Evolutionary conservation across 768 basidiomycete genomes (phyloP).

Genomic region (Tricholoma sp.): DNA sequence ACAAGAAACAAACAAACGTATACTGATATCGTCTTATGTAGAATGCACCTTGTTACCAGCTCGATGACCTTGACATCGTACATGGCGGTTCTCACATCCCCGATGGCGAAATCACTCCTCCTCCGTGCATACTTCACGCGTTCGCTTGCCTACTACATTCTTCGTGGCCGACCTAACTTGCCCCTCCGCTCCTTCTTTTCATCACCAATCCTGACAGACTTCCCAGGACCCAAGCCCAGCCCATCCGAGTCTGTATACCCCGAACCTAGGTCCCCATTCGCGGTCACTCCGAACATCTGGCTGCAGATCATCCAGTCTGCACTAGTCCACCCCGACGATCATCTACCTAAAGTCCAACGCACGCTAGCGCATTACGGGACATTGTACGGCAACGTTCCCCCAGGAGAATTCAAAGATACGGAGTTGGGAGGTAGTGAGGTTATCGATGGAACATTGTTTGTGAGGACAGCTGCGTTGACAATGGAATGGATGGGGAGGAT

Average conservation of each 20-base stretch:
- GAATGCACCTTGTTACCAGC: too few species aligned
- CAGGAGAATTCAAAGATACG: constrained; percentile 22
- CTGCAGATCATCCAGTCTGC: constrained; percentile 48
- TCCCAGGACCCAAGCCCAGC: constrained; percentile 11
- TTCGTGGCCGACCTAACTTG: too few species aligned
- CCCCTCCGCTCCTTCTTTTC: too few species aligned
- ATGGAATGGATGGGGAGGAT: constrained; percentile 21
- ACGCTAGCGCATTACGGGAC: constrained; percentile 27
- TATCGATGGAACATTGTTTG: constrained; percentile 54
- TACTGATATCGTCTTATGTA: too few species aligned
- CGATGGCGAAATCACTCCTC: constrained; percentile 39
- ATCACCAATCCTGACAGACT: constrained; percentile 20
- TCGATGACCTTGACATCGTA: too few species aligned
- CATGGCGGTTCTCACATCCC: too few species aligned
- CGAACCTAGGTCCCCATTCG: constrained; percentile 11
- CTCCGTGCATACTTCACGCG: background rate
- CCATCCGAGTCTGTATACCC: constrained; percentile 7
- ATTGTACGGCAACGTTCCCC: constrained; percentile 27
- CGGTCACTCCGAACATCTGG: constrained; percentile 48
- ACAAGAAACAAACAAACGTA: too few species aligned
- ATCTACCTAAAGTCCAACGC: constrained; percentile 34
- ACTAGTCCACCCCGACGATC: constrained; percentile 56
- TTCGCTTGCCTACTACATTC: too few species aligned
- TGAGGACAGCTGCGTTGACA: constrained; percentile 45
- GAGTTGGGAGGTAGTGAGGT: constrained; percentile 41